phyloP scores from a whole-genome alignment of 768 basidiomycete species.

The Baorangia bicolor region DNA sequence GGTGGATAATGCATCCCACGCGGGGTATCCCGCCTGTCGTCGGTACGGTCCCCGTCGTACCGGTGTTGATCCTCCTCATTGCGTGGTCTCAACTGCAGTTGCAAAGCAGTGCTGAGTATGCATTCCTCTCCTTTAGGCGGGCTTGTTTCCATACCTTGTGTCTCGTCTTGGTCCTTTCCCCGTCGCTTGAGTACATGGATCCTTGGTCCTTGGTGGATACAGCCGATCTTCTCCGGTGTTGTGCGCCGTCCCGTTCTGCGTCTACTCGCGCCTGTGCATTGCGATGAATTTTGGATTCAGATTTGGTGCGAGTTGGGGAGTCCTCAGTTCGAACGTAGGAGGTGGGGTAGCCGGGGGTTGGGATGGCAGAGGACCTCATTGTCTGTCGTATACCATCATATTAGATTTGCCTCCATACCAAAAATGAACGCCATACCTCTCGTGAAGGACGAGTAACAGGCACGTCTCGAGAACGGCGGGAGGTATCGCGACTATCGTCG shows the following conservation, averaged over 20 bases:
- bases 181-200: neutral
- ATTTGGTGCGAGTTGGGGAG: neutral
- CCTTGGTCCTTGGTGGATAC: neutral
- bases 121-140: too few relatives aligned
- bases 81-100: neutral
- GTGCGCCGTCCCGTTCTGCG: neutral
- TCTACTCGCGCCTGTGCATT: neutral
- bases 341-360: neutral
- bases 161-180: neutral
- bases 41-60: neutral
- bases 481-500: neutral
- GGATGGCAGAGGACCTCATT: neutral
- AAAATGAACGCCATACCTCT: slow-evolving; percentile 8
- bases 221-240: neutral
- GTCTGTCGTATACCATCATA: neutral
- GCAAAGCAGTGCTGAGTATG: neutral
- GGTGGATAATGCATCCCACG: neutral
- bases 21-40: neutral
- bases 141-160: slow-evolving; percentile 4
- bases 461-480: neutral
- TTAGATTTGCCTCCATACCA: neutral
- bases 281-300: neutral
- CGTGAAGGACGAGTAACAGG: neutral
- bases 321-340: neutral
- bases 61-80: neutral